Conservation (phyloP, 1,139 yeast genomes). For the Lodderomyces oxycetoniae region DNA sequence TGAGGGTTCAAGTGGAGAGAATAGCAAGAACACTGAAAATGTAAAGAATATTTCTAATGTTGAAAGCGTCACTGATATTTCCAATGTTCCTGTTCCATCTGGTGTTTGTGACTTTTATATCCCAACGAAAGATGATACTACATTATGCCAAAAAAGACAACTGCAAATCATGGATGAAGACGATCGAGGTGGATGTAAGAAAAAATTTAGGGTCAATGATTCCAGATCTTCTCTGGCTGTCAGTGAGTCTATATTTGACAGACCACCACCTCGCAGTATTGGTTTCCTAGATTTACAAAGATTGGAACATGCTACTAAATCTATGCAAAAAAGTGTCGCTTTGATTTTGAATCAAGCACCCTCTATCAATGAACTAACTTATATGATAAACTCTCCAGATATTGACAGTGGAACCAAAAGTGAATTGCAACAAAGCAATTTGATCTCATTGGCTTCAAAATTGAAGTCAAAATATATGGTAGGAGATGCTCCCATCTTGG, state of each 20-base stretch:
- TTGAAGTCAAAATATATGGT: constrained; percentile 51
- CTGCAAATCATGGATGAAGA: neutral
- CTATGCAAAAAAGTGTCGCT: constrained; percentile 49
- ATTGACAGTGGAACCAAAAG: constrained; percentile 38
- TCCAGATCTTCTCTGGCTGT: constrained; percentile 7
- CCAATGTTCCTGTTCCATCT: no score
- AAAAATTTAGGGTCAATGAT: constrained; percentile 6
- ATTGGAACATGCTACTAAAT: constrained; percentile 38
- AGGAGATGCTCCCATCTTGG: constrained; percentile 46
- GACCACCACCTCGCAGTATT: constrained; percentile 13
- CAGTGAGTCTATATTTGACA: constrained; percentile 11
- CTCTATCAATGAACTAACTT: constrained; percentile 35
- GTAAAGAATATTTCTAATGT: no score
- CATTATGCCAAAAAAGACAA: no score
- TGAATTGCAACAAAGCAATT: constrained; percentile 49
- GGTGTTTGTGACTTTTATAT: constrained; percentile 3
- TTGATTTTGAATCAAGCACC: constrained; percentile 55
- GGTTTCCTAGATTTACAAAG: constrained; percentile 39
- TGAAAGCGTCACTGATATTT: no score
- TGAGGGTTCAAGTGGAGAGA: no score
- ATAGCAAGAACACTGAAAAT: no score
- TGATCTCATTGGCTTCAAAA: constrained; percentile 55
- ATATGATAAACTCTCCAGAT: constrained; percentile 19
- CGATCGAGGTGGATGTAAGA: constrained; percentile 1
- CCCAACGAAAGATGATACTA: no score